Evolutionary conservation across 768 basidiomycete species (phyloP), one percentile per base, ranked within the genome.

Genomic region (Phallus indusiatus): DNA sequence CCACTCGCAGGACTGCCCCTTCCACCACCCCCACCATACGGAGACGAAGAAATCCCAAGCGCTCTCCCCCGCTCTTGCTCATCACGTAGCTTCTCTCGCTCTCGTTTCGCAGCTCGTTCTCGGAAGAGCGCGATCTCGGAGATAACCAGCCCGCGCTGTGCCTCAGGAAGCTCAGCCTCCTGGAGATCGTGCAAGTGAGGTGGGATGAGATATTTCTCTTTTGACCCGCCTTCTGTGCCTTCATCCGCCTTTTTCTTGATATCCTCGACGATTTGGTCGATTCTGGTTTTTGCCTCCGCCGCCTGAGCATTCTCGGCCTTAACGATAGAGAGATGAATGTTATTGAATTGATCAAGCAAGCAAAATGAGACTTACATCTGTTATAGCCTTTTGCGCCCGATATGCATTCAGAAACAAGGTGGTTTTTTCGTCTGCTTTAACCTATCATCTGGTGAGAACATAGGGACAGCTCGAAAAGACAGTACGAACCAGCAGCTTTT

Each of bases 371-470:
- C 88, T 70, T 67, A 94, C 94, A 69, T 91, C 89, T 7, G 86
- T 90, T 59, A 80, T 72, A 77, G 90, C 89, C 63, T 88, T 81
- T 65, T 87, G 84, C 17, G 84, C 76, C 54, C 84, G 79, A 69
- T 91, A 96, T 35, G 88, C 86, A 64, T 97, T 93, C 61, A 98
- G 71, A 65, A 94, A 90, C 9, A 81, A 77, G 54, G 85, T 84
- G 0, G 93, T 96, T 74, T 96, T 96, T 73, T 96, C 93, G 70
- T 99, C 96, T 59, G 91, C 93, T 75, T 95, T 97, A 62, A 97
- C 84, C 88, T 92, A 67, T 48, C 55, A 50, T 67, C 63, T 72
- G 49, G 28, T 21, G 53, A 51, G 49, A 28, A 33, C n/a, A 10
- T 18, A 37, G 8, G 1, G 14, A 47, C 58, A 14, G 47, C 57